Evolutionary conservation across 1,139 yeast genomes (phyloP), one percentile per base, ranked within the genome.

Genomic region (Saccharomyces hybrid): DNA sequence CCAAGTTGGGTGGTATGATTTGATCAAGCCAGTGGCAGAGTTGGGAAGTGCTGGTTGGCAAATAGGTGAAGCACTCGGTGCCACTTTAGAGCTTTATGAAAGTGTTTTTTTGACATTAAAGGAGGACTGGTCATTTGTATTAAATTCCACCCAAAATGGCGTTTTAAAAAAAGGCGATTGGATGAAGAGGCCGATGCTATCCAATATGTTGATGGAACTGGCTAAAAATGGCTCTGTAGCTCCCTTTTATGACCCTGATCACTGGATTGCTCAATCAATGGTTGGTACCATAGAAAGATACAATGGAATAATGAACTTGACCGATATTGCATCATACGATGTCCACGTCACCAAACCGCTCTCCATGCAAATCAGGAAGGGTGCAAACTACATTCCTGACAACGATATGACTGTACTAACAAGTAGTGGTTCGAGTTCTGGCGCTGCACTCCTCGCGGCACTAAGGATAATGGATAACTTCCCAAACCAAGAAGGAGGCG

Each of bases 201-300:
- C 96, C 0, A 65, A 78, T 8, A 88, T 96, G 0, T 73, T 93
- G 50, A 80, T 79, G 56, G 60, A 76, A 51, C 75, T 93, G 54
- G 97, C 96, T 1, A 67, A 72, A 20, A 83, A 86, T 66, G 98
- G 97, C 0, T 80, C 88, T 32, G 78, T 80, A 47, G 88, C 81
- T 2, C 75, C 86, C 0, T 93, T 91, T 64, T 93, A 93, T 67
- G 96, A 90, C 62, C 89, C 96, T 0, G 63, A 79, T 0, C 91
- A 93, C 0, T 85, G 86, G n/a, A 82, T 88, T 50, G 95, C 81
- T 0, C 71, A 76, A 7, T 68, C 78, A 13, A 72, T 88, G 63
- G 83, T 82, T 3, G 59, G 67, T 3, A 67, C 77, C 0, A 75
- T 79, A 31, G 72, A 73, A 30, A 55, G 66, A 8, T 69, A 77